phyloP scores from a whole-genome alignment of 2,329 filamentous ascomycete genomes.

The Acarospora socialis region DNA sequence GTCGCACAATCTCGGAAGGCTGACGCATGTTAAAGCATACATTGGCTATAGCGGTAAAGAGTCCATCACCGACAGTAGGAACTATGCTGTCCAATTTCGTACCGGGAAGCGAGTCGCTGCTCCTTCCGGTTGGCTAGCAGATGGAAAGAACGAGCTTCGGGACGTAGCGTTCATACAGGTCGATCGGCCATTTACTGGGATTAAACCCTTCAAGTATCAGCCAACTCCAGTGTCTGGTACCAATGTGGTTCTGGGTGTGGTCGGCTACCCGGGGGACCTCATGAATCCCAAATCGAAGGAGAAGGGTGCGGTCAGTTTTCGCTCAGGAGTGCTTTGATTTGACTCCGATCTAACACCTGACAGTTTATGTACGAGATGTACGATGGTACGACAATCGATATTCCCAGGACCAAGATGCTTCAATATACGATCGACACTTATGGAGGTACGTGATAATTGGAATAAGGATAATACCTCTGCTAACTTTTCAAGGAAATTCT shows the following conservation, averaged over 20 bases:
- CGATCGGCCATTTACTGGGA: slow-evolving; percentile 13
- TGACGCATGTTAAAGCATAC: slow-evolving; percentile 21
- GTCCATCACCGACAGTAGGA: slow-evolving; percentile 11
- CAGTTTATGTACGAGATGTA: slow-evolving; percentile 25
- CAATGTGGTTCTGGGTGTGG: slow-evolving; percentile 17
- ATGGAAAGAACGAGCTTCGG: slow-evolving; percentile 7
- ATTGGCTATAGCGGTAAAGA: slow-evolving; percentile 22
- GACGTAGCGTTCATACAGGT: slow-evolving; percentile 15
- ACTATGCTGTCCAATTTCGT: slow-evolving; percentile 14
- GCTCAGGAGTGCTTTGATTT: no score
- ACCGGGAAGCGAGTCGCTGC: slow-evolving; percentile 13
- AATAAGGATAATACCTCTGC: background rate
- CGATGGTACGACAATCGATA: slow-evolving; percentile 14
- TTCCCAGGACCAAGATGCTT: slow-evolving; percentile 18
- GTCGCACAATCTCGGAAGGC: slow-evolving; percentile 13
- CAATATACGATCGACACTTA: slow-evolving; percentile 20
- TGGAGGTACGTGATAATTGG: slow-evolving; percentile 15
- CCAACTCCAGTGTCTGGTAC: slow-evolving; percentile 14
- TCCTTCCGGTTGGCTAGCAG: slow-evolving; percentile 13
- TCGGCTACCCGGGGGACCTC: slow-evolving; percentile 24
- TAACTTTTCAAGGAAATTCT: slow-evolving; percentile 17
- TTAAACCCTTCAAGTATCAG: slow-evolving; percentile 12
- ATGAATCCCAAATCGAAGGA: slow-evolving; percentile 12
- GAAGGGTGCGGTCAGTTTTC: slow-evolving; percentile 17
- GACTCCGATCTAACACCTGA: no score